phyloP scores from a whole-genome alignment of 2,329 filamentous ascomycete genomes.

The Phialophora tarda region DNA sequence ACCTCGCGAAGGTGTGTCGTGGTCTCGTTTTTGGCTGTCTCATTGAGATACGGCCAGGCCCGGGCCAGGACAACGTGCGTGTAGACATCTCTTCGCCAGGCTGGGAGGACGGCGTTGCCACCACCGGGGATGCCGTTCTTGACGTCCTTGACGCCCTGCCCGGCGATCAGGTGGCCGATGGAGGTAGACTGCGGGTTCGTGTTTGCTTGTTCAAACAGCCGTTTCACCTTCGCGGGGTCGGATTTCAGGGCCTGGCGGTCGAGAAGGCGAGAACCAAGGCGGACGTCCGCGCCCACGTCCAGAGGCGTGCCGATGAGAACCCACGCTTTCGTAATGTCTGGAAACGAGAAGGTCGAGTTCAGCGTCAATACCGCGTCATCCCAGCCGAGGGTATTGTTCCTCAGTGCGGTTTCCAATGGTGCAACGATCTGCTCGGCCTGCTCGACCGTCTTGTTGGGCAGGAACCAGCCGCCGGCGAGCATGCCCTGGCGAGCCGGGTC shows the following conservation, averaged over 20 bases:
- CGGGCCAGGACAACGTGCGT: slow-evolving; percentile 38
- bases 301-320: background rate
- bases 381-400: slow-evolving; percentile 27
- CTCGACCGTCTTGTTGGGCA: slow-evolving; percentile 29
- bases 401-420: slow-evolving; percentile 36
- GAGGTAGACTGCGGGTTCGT: slow-evolving; percentile 27
- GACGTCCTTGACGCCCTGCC: slow-evolving; percentile 42
- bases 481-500: slow-evolving; percentile 20
- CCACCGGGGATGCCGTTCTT: slow-evolving; percentile 38
- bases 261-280: slow-evolving; percentile 34
- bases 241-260: slow-evolving; percentile 26
- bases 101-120: slow-evolving; percentile 41
- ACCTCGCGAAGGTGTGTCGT: slow-evolving; percentile 29
- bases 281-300: slow-evolving; percentile 26
- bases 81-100: slow-evolving; percentile 45
- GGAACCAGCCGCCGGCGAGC: slow-evolving; percentile 32
- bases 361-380: slow-evolving; percentile 40
- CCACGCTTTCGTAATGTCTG: slow-evolving; percentile 37
- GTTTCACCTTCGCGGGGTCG: slow-evolving; percentile 34
- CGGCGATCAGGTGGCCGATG: slow-evolving; percentile 34
- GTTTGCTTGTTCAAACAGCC: slow-evolving; percentile 33
- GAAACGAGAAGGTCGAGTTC: slow-evolving; percentile 42
- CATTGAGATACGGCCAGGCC: slow-evolving; percentile 32
- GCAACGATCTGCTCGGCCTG: slow-evolving; percentile 26
- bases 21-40: slow-evolving; percentile 24